A percentile compares a stretch with the other conserved stretches of the same genome.
Conservation (phyloP, 1,139 yeast species). For the Yamadazyma friedrichii region DNA sequence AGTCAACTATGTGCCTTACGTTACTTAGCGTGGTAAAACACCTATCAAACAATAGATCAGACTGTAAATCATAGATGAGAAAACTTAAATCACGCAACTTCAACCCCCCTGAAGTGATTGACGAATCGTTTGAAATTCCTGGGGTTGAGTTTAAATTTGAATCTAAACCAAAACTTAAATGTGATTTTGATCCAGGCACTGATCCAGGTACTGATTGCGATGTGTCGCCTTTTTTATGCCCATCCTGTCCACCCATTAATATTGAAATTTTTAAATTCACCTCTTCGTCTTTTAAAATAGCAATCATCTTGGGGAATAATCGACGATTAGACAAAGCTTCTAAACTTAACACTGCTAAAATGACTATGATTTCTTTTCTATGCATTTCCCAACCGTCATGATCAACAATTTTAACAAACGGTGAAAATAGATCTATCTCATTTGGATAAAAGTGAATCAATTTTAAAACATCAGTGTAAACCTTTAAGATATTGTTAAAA, state of each 20-base stretch:
- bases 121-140: neutral
- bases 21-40: neutral
- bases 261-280: neutral
- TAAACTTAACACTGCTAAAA: constrained; percentile 2
- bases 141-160: neutral
- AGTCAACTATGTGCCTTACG: too few species aligned
- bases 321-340: constrained; percentile 1
- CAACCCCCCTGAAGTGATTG: neutral
- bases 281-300: neutral
- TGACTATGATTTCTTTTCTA: constrained; percentile 1
- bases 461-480: constrained; percentile 6
- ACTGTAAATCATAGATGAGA: neutral
- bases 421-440: constrained; percentile 2
- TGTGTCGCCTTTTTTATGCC: too few species aligned
- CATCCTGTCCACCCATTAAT: neutral
- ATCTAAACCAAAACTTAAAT: too few species aligned
- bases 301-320: neutral
- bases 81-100: neutral
- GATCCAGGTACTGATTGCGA: too few species aligned
- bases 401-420: constrained; percentile 2
- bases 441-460: constrained; percentile 4
- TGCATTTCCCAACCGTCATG: neutral
- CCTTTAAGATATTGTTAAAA: constrained; percentile 3
- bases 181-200: neutral
- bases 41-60: neutral